Evolutionary conservation across 2,329 filamentous ascomycete genomes (phyloP).

Genomic region (Pseudopithomyces maydicus): DNA sequence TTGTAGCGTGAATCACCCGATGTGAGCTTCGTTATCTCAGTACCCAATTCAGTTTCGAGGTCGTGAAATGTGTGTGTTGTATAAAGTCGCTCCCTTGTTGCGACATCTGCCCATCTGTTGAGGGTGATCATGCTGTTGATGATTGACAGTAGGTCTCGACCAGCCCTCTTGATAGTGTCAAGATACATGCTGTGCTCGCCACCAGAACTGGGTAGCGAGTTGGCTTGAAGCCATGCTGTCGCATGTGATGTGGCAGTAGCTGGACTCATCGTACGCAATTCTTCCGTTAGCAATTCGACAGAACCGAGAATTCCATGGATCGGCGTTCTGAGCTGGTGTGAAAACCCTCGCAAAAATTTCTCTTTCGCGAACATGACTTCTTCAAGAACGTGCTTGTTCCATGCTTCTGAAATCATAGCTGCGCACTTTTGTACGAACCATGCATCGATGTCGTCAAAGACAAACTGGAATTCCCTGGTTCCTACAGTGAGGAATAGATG

Average conservation of each 20-base stretch:
- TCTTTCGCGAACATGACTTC: slow-evolving; percentile 54
- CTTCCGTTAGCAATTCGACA: slow-evolving; percentile 50
- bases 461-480: slow-evolving; percentile 48
- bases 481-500: slow-evolving; percentile 47
- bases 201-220: neutral
- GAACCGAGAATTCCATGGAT: slow-evolving; percentile 55
- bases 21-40: slow-evolving; percentile 33
- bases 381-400: slow-evolving; percentile 46
- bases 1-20: slow-evolving; percentile 32
- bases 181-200: slow-evolving; percentile 28
- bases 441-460: slow-evolving; percentile 55
- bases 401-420: slow-evolving; percentile 43
- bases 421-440: slow-evolving; percentile 54
- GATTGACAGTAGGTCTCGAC: slow-evolving; percentile 51
- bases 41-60: slow-evolving; percentile 40
- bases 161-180: slow-evolving; percentile 47
- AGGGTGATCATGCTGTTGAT: slow-evolving; percentile 54
- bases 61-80: slow-evolving; percentile 35
- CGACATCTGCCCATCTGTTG: slow-evolving; percentile 47
- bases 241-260: slow-evolving; percentile 8
- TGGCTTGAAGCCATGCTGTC: slow-evolving; percentile 18
- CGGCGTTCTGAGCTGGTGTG: slow-evolving; percentile 55
- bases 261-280: slow-evolving; percentile 52
- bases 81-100: slow-evolving; percentile 23
- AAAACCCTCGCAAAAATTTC: slow-evolving; percentile 52